Evolutionary conservation across 768 basidiomycete species (phyloP).

Genomic region (Podaxis carcinomalis): DNA sequence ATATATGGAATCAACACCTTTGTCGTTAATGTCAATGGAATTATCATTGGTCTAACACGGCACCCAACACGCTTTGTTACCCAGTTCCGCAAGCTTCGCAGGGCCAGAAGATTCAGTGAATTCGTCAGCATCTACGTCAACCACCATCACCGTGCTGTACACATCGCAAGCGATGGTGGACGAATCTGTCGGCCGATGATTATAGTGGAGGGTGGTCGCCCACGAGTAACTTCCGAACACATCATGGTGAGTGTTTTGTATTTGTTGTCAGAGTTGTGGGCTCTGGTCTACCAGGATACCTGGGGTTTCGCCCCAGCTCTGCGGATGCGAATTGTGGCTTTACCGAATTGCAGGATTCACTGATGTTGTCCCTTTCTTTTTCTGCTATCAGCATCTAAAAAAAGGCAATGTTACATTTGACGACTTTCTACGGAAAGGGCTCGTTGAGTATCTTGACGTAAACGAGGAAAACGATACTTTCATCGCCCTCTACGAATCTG

Average conservation of each 20-base stretch:
- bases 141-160: slow-evolving; percentile 89
- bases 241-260: slow-evolving; percentile 50
- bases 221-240: slow-evolving; percentile 78
- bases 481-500: slow-evolving; percentile 90
- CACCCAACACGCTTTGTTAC: slow-evolving; percentile 80
- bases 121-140: slow-evolving; percentile 97
- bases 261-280: not conserved
- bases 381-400: slow-evolving; percentile 63
- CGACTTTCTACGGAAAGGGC: slow-evolving; percentile 86
- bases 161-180: slow-evolving; percentile 96
- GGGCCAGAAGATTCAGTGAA: slow-evolving; percentile 89
- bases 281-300: slow-evolving; percentile 8
- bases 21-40: slow-evolving; percentile 96
- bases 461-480: slow-evolving; percentile 99
- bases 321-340: slow-evolving; percentile 1
- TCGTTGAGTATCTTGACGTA: slow-evolving; percentile 97
- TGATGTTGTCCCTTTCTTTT: not conserved
- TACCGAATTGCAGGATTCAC: not conserved
- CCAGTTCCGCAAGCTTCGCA: slow-evolving; percentile 88
- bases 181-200: slow-evolving; percentile 97
- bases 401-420: slow-evolving; percentile 79
- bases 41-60: slow-evolving; percentile 89
- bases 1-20: slow-evolving; percentile 92
- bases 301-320: slow-evolving; percentile 6
- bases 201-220: slow-evolving; percentile 81